These are phyloP conservation scores for Liquidambar formosana DNA, from an alignment of 164 flowering plant species.

Conservation along the genomic window DNA sequence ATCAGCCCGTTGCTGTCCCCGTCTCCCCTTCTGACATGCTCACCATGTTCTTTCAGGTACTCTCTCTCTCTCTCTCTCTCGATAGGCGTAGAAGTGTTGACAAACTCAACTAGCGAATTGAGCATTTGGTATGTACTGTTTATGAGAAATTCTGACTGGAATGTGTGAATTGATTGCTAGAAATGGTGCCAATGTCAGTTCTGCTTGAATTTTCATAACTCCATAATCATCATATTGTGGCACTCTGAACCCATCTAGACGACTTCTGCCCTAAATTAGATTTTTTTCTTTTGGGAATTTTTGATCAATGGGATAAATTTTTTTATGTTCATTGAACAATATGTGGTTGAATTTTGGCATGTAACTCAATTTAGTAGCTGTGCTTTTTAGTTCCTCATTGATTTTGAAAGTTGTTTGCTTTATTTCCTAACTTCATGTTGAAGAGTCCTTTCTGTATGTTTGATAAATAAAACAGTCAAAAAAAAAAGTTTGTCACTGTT, in stretches of 20 bases:
- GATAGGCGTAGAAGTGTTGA: no score
- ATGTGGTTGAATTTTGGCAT: not conserved
- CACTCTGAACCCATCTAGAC: no score
- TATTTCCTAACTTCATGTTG: not conserved
- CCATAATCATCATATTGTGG: no score
- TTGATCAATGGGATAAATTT: not conserved
- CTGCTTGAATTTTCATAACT: no score
- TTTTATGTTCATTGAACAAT: not conserved
- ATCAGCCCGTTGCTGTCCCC: conserved; percentile 66
- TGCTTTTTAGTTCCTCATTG: not conserved
- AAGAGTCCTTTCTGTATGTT: not conserved
- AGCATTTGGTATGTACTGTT: no score
- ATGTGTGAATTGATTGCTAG: no score
- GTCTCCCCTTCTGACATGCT: conserved; percentile 89
- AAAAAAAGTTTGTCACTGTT: no score
- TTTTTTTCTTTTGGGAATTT: not conserved
- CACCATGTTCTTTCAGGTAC: conserved; percentile 82
- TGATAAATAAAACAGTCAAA: no score
- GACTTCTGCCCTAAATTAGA: no score
- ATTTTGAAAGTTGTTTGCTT: not conserved
- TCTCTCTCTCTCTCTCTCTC: not conserved
- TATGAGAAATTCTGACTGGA: no score
- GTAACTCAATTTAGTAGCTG: not conserved
- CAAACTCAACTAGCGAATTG: no score
- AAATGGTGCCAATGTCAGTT: no score